These are phyloP conservation scores for Diplodia mutila DNA, from an alignment of 2,329 filamentous ascomycete genomes.

Conservation along the genomic window DNA sequence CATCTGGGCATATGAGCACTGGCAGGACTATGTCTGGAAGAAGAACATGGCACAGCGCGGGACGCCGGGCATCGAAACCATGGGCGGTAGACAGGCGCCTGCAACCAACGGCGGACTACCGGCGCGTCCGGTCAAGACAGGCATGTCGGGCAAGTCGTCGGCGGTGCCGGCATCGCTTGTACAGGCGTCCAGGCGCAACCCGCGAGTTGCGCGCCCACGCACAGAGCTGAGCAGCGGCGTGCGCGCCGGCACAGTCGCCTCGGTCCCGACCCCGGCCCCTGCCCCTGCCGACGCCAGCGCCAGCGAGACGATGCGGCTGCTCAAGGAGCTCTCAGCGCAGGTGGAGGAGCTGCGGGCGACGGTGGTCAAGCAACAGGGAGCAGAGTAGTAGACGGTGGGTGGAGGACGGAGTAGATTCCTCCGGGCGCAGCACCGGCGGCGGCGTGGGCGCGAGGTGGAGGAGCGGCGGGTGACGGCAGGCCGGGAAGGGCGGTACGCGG, in stretches of 20 bases:
- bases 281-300: neutral
- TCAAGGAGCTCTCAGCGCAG: constrained; percentile 19
- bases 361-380: constrained; percentile 22
- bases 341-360: constrained; percentile 25
- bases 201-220: neutral
- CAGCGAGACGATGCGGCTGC: constrained; percentile 22
- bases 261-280: neutral
- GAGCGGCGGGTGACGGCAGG: constrained; percentile 1
- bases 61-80: constrained; percentile 7
- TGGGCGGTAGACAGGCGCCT: constrained; percentile 18
- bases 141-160: constrained; percentile 5
- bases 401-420: neutral
- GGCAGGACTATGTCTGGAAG: constrained; percentile 34
- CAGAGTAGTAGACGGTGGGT: constrained; percentile 2
- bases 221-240: constrained; percentile 12
- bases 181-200: constrained; percentile 16
- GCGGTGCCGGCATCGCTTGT: constrained; percentile 22
- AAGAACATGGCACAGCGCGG: constrained; percentile 16
- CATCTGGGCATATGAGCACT: constrained; percentile 69
- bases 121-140: constrained; percentile 16
- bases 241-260: neutral
- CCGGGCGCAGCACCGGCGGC: neutral
- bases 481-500: constrained; percentile 20
- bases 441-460: constrained; percentile 8
- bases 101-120: constrained; percentile 17